phyloP scores from a whole-genome alignment of 306 rosid species.

The Echinosophora koreensis region DNA sequence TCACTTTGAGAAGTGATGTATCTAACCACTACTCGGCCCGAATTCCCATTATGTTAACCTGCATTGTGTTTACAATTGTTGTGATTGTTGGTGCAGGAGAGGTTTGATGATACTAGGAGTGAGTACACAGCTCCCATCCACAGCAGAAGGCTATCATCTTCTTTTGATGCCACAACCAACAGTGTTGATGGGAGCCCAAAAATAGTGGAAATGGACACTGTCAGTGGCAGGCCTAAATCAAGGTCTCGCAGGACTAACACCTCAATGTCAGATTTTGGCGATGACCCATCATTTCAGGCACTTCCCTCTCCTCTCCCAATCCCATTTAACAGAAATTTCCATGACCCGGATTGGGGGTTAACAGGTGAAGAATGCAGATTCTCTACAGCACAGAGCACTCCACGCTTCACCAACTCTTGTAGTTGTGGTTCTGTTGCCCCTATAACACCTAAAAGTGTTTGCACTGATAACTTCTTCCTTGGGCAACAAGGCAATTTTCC shows the following conservation, averaged over 20 bases:
- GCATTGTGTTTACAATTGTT: not conserved
- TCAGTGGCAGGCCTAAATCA: constrained; percentile 79
- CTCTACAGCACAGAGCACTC: constrained; percentile 95
- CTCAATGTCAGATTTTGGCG: constrained; percentile 74
- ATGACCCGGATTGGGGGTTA: constrained; percentile 76
- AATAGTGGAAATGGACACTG: constrained; percentile 92
- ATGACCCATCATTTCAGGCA: constrained; percentile 65
- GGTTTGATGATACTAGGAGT: constrained; percentile 66
- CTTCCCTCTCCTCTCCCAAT: constrained; percentile 63
- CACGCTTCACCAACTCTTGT: constrained; percentile 68
- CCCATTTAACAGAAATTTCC: constrained; percentile 53
- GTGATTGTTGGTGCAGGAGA: constrained; percentile 62
- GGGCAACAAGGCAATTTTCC: constrained; percentile 64
- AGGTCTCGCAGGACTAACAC: constrained; percentile 81
- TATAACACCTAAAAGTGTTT: constrained; percentile 66
- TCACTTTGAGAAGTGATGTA: no score
- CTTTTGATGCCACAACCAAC: constrained; percentile 58
- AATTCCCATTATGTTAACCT: not conserved
- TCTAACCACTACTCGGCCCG: no score
- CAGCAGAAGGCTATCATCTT: constrained; percentile 77
- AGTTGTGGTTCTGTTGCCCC: constrained; percentile 58
- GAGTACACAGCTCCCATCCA: constrained; percentile 64
- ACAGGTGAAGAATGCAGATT: constrained; percentile 73
- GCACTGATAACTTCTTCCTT: constrained; percentile 54
- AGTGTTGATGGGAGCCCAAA: constrained; percentile 76